phyloP scores from a whole-genome alignment of 1,284 basidiomycete genomes.

The Sporisorium reilianum region DNA sequence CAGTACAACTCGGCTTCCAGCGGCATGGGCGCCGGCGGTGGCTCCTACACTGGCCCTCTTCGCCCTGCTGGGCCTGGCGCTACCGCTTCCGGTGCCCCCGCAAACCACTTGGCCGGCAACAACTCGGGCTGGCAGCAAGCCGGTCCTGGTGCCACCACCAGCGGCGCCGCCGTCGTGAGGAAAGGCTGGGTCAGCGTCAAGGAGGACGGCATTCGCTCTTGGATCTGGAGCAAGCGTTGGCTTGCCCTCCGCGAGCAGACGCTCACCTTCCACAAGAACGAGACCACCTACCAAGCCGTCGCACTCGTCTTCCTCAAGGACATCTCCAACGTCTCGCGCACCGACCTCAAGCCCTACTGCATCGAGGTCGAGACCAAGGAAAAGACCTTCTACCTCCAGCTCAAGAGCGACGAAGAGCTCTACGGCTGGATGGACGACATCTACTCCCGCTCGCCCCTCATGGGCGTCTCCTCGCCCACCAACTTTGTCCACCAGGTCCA shows the following conservation, averaged over 20 bases:
- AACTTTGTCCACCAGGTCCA: conserved; percentile 99
- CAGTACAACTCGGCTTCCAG: conserved; percentile 46
- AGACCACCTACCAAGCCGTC: conserved; percentile 78
- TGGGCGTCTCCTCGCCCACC: conserved; percentile 92
- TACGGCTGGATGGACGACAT: conserved; percentile 98
- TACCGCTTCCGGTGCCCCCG: conserved; percentile 30
- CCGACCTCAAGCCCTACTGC: conserved; percentile 92
- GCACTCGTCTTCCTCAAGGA: conserved; percentile 80
- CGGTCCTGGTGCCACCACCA: conserved; percentile 44
- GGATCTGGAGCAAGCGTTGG: conserved; percentile 93
- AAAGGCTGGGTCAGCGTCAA: conserved; percentile 69
- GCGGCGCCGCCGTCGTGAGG: conserved; percentile 60
- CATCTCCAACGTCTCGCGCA: conserved; percentile 87
- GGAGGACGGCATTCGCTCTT: conserved; percentile 74
- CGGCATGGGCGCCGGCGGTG: conserved; percentile 57
- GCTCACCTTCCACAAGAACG: conserved; percentile 88
- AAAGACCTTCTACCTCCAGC: conserved; percentile 79
- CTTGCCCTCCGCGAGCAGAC: conserved; percentile 84
- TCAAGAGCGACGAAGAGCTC: conserved; percentile 94
- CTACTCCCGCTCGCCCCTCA: conserved; percentile 88
- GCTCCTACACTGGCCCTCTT: conserved; percentile 62
- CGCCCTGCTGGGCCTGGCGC: conserved; percentile 60
- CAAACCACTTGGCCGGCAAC: conserved; percentile 25
- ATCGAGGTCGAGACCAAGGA: conserved; percentile 81
- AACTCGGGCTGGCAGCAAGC: conserved; percentile 49